These are phyloP conservation scores for Porcisia hertigi DNA, from an alignment of 208 protist genomes.

Conservation along the genomic window DNA sequence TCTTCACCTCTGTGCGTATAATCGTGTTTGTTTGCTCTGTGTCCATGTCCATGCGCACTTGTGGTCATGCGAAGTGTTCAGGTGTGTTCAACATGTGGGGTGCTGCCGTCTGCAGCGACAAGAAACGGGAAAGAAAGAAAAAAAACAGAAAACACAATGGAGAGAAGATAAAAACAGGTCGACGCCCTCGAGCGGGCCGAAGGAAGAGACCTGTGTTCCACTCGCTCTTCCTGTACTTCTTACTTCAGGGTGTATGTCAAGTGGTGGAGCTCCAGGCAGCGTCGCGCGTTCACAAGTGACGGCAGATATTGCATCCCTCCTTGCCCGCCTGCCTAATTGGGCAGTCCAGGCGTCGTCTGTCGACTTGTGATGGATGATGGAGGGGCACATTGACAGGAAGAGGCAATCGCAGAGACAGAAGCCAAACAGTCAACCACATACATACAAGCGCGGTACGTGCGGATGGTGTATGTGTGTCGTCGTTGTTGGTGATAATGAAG, in stretches of 20 bases:
- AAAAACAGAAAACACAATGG: background rate
- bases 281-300: background rate
- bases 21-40: background rate
- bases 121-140: no score
- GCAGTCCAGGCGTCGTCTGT: background rate
- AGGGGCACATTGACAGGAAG: background rate
- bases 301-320: background rate
- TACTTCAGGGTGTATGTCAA: background rate
- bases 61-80: no score
- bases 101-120: background rate
- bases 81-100: no score
- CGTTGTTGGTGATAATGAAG: background rate
- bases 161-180: background rate
- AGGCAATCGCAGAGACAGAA: background rate
- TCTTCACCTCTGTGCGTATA: slow-evolving; percentile 14
- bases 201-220: background rate
- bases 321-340: background rate
- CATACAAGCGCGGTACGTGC: background rate
- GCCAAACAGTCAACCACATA: background rate
- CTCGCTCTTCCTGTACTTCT: background rate
- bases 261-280: background rate
- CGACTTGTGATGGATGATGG: background rate
- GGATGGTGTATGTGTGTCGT: background rate
- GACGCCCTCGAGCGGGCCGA: no score
- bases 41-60: background rate